These are phyloP conservation scores for Hortiboletus campestris DNA, from an alignment of 768 basidiomycete genomes.

Conservation along the genomic window DNA sequence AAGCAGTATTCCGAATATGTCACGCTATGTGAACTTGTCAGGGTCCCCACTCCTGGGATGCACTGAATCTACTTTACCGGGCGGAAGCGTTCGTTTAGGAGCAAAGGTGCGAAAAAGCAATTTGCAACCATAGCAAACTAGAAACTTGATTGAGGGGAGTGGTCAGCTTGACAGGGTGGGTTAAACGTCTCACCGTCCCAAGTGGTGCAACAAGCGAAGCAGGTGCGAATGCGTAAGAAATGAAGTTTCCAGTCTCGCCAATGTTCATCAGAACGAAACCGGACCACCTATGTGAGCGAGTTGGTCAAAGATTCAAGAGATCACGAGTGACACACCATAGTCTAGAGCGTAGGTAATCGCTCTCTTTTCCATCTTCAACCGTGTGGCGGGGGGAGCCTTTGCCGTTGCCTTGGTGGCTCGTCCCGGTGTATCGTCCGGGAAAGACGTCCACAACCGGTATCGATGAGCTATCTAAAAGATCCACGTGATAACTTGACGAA, in stretches of 20 bases:
- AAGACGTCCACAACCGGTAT: constrained; percentile 42
- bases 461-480: not conserved
- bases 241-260: constrained; percentile 90
- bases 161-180: not conserved
- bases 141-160: not conserved
- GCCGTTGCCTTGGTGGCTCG: constrained; percentile 3
- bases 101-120: constrained; percentile 86
- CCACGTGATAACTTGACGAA: not conserved
- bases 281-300: constrained; percentile 62
- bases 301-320: not conserved
- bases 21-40: constrained; percentile 48
- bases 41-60: constrained; percentile 1
- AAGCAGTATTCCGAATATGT: constrained; percentile 73
- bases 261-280: constrained; percentile 88
- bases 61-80: constrained; percentile 44
- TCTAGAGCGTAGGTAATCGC: constrained; percentile 79
- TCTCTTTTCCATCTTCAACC: constrained; percentile 49
- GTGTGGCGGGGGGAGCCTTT: constrained; percentile 18
- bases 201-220: constrained; percentile 93
- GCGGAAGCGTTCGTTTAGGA: constrained; percentile 81
- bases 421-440: constrained; percentile 21
- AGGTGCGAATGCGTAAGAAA: constrained; percentile 86
- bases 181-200: constrained; percentile 70
- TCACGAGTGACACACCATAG: constrained; percentile 56
- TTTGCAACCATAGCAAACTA: constrained; percentile 94